These are phyloP conservation scores for Scheffersomyces ergatensis DNA, from an alignment of 805 yeast genomes.

Conservation along the genomic window DNA sequence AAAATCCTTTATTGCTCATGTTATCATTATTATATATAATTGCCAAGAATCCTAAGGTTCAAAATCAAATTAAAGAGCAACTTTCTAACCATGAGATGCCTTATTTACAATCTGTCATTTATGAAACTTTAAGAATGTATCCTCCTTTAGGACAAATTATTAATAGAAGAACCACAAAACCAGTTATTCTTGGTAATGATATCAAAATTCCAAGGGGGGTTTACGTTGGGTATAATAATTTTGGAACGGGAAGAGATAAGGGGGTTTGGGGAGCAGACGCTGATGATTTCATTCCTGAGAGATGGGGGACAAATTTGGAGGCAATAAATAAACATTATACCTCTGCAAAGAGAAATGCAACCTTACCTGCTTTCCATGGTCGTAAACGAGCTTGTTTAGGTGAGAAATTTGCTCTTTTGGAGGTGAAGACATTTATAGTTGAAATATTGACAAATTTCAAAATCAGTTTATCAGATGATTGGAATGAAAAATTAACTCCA, in stretches of 20 bases:
- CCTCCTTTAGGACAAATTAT: slow-evolving; percentile 61
- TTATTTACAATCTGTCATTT: slow-evolving; percentile 32
- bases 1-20: slow-evolving; percentile 55
- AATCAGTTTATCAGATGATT: slow-evolving; percentile 35
- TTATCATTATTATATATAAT: slow-evolving; percentile 46
- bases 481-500: slow-evolving; percentile 52
- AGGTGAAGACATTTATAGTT: slow-evolving; percentile 38
- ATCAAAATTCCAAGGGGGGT: slow-evolving; percentile 48
- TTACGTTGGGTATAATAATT: slow-evolving; percentile 56
- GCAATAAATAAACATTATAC: slow-evolving; percentile 40
- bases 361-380: slow-evolving; percentile 56
- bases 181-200: slow-evolving; percentile 36
- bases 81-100: slow-evolving; percentile 11
- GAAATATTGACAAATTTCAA: slow-evolving; percentile 35
- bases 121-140: slow-evolving; percentile 47
- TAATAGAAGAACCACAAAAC: slow-evolving; percentile 43
- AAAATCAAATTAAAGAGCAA: slow-evolving; percentile 23
- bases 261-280: slow-evolving; percentile 45
- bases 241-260: slow-evolving; percentile 46
- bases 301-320: slow-evolving; percentile 49
- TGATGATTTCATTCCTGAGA: slow-evolving; percentile 41
- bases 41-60: slow-evolving; percentile 39
- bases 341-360: slow-evolving; percentile 42
- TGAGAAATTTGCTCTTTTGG: slow-evolving; percentile 52
- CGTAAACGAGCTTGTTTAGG: slow-evolving; percentile 61